Percentiles rank a stretch among this genome's conserved stretches.
Conservation (phyloP, 139 green algal genomes). For the Parachlorella kessleri region DNA sequence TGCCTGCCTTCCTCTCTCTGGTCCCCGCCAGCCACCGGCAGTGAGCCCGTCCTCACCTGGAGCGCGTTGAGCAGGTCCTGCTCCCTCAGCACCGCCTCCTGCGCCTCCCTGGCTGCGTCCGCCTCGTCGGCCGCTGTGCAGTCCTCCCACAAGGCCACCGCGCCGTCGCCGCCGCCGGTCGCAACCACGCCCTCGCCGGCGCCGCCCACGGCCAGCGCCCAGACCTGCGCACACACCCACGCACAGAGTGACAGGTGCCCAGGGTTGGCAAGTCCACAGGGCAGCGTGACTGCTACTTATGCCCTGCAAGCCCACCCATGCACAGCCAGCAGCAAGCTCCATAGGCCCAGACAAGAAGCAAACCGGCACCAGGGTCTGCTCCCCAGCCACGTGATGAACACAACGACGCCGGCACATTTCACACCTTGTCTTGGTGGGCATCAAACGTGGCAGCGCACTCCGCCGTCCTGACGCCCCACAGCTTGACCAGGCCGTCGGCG, state of each 20-base stretch:
- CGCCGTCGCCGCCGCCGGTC: slow-evolving; percentile 81
- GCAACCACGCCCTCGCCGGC: slow-evolving; percentile 49
- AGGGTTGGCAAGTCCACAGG: too few species aligned
- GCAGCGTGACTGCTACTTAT: too few species aligned
- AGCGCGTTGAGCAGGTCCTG: slow-evolving; percentile 88
- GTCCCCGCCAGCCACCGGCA: too few species aligned
- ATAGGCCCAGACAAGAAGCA: too few species aligned
- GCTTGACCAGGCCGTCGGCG: slow-evolving; percentile 95
- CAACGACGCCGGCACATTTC: background rate
- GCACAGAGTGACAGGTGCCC: too few species aligned
- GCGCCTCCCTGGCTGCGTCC: slow-evolving; percentile 50
- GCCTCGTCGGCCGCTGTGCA: slow-evolving; percentile 62
- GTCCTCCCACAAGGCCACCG: slow-evolving; percentile 86
- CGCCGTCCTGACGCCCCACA: slow-evolving; percentile 81
- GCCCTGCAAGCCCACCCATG: too few species aligned
- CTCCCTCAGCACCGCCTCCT: slow-evolving; percentile 62
- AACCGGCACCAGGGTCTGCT: too few species aligned
- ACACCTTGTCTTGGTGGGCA: slow-evolving; percentile 91
- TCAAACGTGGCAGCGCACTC: slow-evolving; percentile 93
- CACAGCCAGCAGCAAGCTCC: too few species aligned
- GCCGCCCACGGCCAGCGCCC: slow-evolving; percentile 61
- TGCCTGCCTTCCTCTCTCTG: too few species aligned
- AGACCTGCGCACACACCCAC: too few species aligned
- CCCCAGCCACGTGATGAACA: too few species aligned
- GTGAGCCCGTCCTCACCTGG: slow-evolving; percentile 37